Evolutionary conservation across 1,139 yeast species (phyloP), one percentile per base, ranked within the genome.

Genomic region (Petasospora rhodanensis): DNA sequence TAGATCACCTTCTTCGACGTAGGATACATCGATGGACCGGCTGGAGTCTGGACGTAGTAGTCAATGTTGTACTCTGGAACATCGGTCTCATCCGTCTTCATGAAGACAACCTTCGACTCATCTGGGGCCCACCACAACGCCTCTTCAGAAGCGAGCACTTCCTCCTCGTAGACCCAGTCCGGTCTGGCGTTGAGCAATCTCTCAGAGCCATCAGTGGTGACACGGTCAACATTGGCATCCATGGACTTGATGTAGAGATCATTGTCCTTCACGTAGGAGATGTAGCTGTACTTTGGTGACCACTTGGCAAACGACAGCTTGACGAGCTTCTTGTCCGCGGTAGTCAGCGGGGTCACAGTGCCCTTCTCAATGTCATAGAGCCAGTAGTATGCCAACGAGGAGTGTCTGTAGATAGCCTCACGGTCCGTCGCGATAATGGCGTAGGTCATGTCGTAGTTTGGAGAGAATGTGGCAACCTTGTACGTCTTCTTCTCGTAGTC

Each of bases 131-230:
- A 85, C 87, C 93, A 85, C 14, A 82, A 49, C 11, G 87, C 73
- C 24, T 62, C 64, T 41, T 78, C 80, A 8, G 63, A 61, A 0
- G 71, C 66, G 14, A 76, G 56, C 2, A 86, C 84, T 51, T 86
- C 96, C 49, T 86, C 96, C 54, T 86, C 96, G 51, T 86, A 85
- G 2, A 85, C 84, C 96, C 96, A 86, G 51, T 86, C 96, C 0
- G 95, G 82, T 41, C 75, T 78, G 2, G 94, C 96, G 49, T 86
- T 83, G 51, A 78, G 76, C 14, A 81, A 59, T 22, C 64, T 55
- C 1, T 59, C 59, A 8, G 77, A 68, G 1, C 95, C 95, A 45
- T 75, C 83, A 5, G 47, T 41, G 0, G 96, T 83, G 9, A 91
- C 60, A 49, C 65, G 24, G 79, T 59, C 70, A 57, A 61, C 38